Conservation (phyloP, 345 rosid genomes). For the Geranium rotundifolium region DNA sequence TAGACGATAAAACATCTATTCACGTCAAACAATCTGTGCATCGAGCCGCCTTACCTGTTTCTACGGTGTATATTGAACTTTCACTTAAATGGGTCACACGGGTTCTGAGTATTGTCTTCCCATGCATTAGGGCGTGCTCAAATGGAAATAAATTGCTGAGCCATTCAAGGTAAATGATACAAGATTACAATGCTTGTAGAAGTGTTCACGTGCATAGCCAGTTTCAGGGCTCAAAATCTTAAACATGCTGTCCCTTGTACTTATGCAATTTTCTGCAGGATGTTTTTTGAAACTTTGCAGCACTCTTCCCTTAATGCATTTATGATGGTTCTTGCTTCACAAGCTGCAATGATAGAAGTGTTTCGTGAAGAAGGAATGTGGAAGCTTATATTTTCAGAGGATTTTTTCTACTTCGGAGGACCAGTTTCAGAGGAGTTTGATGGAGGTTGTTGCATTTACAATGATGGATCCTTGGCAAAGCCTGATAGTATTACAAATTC, state of each 20-base stretch:
- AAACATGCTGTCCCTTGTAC: neutral
- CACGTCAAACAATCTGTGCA: slow-evolving; percentile 18
- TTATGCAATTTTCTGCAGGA: slow-evolving; percentile 21
- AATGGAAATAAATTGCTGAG: slow-evolving; percentile 43
- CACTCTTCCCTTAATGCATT: slow-evolving; percentile 40
- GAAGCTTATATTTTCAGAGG: slow-evolving; percentile 70
- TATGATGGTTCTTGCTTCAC: slow-evolving; percentile 44
- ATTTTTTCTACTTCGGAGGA: slow-evolving; percentile 41
- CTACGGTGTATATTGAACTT: slow-evolving; percentile 47
- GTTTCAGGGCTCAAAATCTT: neutral
- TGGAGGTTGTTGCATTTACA: slow-evolving; percentile 16
- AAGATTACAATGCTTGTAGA: neutral
- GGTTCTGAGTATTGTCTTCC: slow-evolving; percentile 52
- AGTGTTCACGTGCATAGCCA: neutral
- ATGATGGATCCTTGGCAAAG: slow-evolving; percentile 15
- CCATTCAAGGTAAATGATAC: slow-evolving; percentile 35
- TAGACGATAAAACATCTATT: slow-evolving; percentile 29
- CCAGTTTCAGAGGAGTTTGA: slow-evolving; percentile 25
- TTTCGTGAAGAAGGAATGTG: slow-evolving; percentile 56
- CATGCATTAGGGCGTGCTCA: slow-evolving; percentile 54
- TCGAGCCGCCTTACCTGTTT: slow-evolving; percentile 25
- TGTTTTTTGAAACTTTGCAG: slow-evolving; percentile 40
- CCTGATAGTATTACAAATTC: slow-evolving; percentile 16
- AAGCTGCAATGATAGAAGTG: slow-evolving; percentile 35
- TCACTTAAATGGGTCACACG: slow-evolving; percentile 59